Conservation (phyloP, 2,329 filamentous ascomycete genomes). For the Penicillium sclerotigenum region DNA sequence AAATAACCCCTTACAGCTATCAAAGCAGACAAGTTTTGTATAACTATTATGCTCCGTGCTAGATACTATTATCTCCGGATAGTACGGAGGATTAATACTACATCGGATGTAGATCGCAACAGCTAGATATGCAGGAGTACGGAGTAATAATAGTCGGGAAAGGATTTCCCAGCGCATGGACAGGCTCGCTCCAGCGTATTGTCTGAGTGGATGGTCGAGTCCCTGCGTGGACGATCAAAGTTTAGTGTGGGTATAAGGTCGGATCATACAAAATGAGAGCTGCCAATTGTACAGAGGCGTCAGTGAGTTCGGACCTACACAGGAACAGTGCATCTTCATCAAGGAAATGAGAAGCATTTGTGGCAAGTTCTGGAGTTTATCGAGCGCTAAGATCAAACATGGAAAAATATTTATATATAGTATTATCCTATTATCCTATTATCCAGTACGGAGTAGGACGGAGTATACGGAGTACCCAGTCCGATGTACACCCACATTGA, state of each 20-base stretch:
- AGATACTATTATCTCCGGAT: not conserved
- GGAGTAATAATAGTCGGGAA: not conserved
- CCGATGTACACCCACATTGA: not conserved
- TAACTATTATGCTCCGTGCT: not conserved
- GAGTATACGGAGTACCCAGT: not conserved
- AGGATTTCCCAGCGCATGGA: not conserved
- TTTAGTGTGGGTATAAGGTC: conserved; percentile 2
- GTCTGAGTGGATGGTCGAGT: conserved; percentile 7
- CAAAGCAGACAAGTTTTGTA: not conserved
- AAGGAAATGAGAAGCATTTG: not conserved
- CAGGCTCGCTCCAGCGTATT: conserved; percentile 1
- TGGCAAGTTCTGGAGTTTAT: not conserved
- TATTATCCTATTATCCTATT: too few species aligned
- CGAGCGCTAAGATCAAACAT: conserved; percentile 1
- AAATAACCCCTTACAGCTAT: not conserved
- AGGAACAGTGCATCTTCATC: conserved; percentile 1
- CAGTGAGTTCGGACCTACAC: conserved; percentile 5
- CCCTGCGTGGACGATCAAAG: conserved; percentile 20
- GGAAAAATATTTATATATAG: conserved; percentile 9
- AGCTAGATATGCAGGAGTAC: not conserved
- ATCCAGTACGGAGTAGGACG: too few species aligned
- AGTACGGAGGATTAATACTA: not conserved
- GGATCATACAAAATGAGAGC: conserved; percentile 2
- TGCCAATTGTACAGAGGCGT: conserved; percentile 4
- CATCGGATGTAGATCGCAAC: not conserved